Evolutionary conservation across 2,329 filamentous ascomycete genomes (phyloP).

Genomic region (Cordyceps tenuipes): DNA sequence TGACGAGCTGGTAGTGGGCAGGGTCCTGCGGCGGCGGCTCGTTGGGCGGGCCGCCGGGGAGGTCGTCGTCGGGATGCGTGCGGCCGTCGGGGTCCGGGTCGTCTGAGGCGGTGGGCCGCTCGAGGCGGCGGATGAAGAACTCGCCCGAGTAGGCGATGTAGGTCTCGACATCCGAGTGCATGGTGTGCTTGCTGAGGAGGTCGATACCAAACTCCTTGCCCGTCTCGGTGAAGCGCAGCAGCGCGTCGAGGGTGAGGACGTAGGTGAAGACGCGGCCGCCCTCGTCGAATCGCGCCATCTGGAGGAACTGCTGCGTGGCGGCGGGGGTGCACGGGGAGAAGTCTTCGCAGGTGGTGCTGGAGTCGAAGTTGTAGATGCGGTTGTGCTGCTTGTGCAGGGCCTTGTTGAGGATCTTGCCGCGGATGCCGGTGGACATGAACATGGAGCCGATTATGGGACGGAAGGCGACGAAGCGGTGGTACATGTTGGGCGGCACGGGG

Average conservation of each 20-base stretch:
- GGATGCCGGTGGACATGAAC: slow-evolving; percentile 70
- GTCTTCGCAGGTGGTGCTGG: slow-evolving; percentile 61
- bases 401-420: slow-evolving; percentile 72
- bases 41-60: slow-evolving; percentile 38
- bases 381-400: slow-evolving; percentile 85
- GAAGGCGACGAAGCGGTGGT: slow-evolving; percentile 91
- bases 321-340: slow-evolving; percentile 60
- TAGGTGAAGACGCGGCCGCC: slow-evolving; percentile 87
- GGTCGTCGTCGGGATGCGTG: slow-evolving; percentile 44
- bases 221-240: slow-evolving; percentile 88
- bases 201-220: slow-evolving; percentile 94
- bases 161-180: slow-evolving; percentile 87
- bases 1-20: slow-evolving; percentile 72
- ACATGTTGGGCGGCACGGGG: slow-evolving; percentile 70
- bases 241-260: slow-evolving; percentile 76
- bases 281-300: slow-evolving; percentile 78
- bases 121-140: slow-evolving; percentile 73
- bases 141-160: slow-evolving; percentile 91
- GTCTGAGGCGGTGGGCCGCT: slow-evolving; percentile 36
- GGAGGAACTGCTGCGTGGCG: slow-evolving; percentile 71
- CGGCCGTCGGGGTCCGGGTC: slow-evolving; percentile 34
- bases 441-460: slow-evolving; percentile 82
- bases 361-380: slow-evolving; percentile 83
- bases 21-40: slow-evolving; percentile 37
- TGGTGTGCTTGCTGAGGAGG: slow-evolving; percentile 87